Evolutionary conservation across 1,139 yeast genomes (phyloP).

Genomic region (Tardiomyces digboiensis): DNA sequence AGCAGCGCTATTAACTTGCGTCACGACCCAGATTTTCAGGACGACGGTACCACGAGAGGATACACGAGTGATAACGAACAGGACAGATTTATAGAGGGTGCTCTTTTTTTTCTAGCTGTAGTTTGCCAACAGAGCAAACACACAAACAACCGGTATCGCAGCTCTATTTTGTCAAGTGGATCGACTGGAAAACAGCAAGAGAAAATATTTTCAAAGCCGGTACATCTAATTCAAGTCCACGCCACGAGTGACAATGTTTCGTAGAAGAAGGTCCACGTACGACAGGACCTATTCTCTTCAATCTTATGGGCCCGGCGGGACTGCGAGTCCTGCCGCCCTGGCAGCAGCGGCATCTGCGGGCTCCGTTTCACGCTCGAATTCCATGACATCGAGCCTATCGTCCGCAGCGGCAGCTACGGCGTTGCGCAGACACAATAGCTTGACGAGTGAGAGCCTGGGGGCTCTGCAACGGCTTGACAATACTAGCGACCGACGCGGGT

Average conservation of each 20-base stretch:
- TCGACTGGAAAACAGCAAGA: too few species aligned
- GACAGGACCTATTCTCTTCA: conserved; percentile 18
- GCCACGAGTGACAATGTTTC: conserved; percentile 12
- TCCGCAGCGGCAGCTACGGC: background rate
- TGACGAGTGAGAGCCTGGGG: background rate
- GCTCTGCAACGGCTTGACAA: background rate
- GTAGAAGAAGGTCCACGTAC: conserved; percentile 13
- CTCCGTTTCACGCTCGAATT: background rate
- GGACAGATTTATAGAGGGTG: too few species aligned
- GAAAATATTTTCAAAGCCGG: too few species aligned
- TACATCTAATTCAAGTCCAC: too few species aligned
- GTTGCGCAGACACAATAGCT: background rate
- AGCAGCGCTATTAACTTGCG: too few species aligned
- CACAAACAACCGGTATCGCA: too few species aligned
- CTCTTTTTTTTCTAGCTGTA: too few species aligned
- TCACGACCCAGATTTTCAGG: too few species aligned
- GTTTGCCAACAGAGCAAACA: too few species aligned
- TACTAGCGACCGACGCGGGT: background rate
- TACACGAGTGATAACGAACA: too few species aligned
- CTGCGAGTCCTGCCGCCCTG: background rate
- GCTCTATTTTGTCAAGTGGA: too few species aligned
- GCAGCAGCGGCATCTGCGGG: background rate
- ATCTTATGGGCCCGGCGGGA: conserved; percentile 16
- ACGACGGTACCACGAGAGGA: too few species aligned
- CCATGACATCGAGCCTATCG: background rate